Base-by-base conservation (phyloP, 2,329 filamentous ascomycete species). In the Neoarthrinium moseri region DNA sequence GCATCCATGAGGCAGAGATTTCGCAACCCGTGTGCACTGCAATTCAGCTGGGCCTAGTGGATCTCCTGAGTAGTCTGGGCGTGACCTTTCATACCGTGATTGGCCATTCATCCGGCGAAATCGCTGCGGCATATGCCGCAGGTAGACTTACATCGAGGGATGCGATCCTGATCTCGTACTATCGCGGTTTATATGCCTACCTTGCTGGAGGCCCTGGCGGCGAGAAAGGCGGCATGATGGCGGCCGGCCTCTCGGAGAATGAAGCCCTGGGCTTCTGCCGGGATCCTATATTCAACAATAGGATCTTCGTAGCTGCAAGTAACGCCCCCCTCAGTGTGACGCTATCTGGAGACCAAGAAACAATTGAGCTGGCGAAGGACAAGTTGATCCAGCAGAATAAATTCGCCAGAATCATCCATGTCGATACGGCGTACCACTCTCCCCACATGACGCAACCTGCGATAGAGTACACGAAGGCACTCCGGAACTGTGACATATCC, bases 21-120 rank as follows among this genome's bases (percentile, higher is more conserved):
- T 68, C 72, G 0, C 78, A 81, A 50, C 73, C 78, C 0, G 54
- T 78, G 1, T 80, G 72, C 42, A 80, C 77, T 0, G 76, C 77
- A 0, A 33, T 83, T 1, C 79, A 82, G 51, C 63, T 82, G 2
- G 76, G 62, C 0, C 52, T 73, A 6, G 57, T 70, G 2, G 59
- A 68, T 20, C 47, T 71, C 3, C 47, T 72, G 40, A 47, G 36
- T 36, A 53, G 47, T 17, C 42, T 61, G 3, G 51, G 51, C 2
- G 47, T 65, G 6, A n/a, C 23, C 7, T 64, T 65, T 17, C 59
- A 61, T 29, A 58, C 61, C 1, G 61, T 67, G 17, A 13, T 62
- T 24, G 49, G 64, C 13, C 56, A 67, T 48, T 56, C 58, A 18
- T 56, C 61, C 0, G 62, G 62, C 22, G 62, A 64, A 47, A 64